These are phyloP conservation scores for Botrytis aclada DNA, from an alignment of 2,329 filamentous ascomycete species.

Conservation along the genomic window DNA sequence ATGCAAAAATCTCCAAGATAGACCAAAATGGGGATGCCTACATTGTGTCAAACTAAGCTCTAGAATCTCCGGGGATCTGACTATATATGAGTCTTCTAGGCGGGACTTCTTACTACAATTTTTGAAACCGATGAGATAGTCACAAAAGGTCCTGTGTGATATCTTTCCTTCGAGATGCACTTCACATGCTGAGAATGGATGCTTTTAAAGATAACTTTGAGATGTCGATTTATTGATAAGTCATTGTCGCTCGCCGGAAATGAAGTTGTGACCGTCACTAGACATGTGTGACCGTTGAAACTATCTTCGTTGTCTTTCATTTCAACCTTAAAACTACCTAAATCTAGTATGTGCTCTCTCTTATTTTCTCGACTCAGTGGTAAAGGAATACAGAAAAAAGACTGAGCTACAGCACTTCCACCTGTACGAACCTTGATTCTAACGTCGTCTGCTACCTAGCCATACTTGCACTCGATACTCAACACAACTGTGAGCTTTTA, in stretches of 20 bases:
- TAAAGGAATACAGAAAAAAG: background rate
- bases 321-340: background rate
- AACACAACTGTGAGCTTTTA: background rate
- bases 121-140: rapidly evolving
- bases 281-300: background rate
- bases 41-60: background rate
- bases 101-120: background rate
- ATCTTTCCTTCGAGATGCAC: no score
- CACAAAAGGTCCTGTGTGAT: no score
- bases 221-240: no score
- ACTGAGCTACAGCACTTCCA: background rate
- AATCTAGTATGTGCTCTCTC: background rate
- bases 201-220: background rate
- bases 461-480: background rate
- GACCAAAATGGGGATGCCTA: background rate
- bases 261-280: background rate
- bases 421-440: background rate
- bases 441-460: no score
- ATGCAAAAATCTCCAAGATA: rapidly evolving
- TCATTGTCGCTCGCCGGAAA: no score
- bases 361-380: background rate
- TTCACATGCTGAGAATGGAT: no score
- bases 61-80: background rate
- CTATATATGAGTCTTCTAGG: background rate
- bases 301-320: background rate